Conservation (phyloP, 1,284 basidiomycete genomes). For the Lignosus rhinocerotis region DNA sequence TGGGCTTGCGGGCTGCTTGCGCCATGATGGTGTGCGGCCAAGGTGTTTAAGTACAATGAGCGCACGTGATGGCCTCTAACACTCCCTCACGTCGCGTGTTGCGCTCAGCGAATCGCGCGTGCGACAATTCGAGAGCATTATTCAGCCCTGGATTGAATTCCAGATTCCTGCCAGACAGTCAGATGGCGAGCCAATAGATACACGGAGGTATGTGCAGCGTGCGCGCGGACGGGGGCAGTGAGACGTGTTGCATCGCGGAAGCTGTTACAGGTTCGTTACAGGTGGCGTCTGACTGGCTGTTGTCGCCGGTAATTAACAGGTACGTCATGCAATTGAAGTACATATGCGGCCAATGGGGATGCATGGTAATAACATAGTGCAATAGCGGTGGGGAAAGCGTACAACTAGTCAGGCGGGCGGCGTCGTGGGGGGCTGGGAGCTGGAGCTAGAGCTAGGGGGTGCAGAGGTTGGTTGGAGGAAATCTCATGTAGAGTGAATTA, state of each 20-base stretch:
- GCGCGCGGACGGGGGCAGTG: neutral
- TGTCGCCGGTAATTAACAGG: constrained; percentile 15
- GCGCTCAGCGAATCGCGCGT: constrained; percentile 1
- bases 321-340: constrained; percentile 18
- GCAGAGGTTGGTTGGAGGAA: neutral
- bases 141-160: constrained; percentile 21
- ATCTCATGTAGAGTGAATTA: neutral
- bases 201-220: constrained; percentile 13
- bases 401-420: neutral
- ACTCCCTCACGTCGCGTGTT: constrained; percentile 5
- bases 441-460: neutral
- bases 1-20: constrained; percentile 14
- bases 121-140: constrained; percentile 18
- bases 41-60: constrained; percentile 18
- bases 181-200: constrained; percentile 12
- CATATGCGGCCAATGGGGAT: constrained; percentile 18
- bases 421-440: neutral
- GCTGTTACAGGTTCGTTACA: constrained; percentile 3
- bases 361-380: constrained; percentile 21
- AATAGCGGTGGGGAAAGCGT: constrained; percentile 6
- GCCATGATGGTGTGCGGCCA: constrained; percentile 20
- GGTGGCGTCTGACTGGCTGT: constrained; percentile 19
- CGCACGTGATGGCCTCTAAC: constrained; percentile 21
- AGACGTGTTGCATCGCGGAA: neutral
- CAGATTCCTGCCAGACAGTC: constrained; percentile 13